Conservation (phyloP, 345 rosid genomes). For the Salix exigua region DNA sequence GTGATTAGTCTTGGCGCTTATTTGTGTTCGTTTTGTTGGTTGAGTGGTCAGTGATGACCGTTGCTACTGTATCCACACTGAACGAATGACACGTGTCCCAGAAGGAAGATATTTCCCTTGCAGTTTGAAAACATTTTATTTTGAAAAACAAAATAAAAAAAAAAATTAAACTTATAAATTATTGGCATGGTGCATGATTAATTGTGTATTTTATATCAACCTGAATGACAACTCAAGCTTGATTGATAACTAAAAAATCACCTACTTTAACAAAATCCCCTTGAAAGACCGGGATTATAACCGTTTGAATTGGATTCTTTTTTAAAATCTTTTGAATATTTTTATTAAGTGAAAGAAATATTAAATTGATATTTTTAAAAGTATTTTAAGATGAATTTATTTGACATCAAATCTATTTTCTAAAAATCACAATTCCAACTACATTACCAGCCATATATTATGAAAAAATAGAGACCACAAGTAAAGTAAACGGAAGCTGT, state of each 20-base stretch:
- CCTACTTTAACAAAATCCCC: background rate
- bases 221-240: background rate
- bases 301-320: too few species aligned
- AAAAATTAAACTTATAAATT: background rate
- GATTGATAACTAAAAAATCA: background rate
- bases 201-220: background rate
- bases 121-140: background rate
- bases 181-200: background rate
- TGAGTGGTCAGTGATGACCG: conserved; percentile 17
- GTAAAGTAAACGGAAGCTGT: background rate
- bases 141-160: background rate
- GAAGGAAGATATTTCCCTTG: background rate
- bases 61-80: conserved; percentile 9
- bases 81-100: background rate
- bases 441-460: too few species aligned
- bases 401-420: too few species aligned
- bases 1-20: conserved; percentile 13
- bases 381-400: too few species aligned
- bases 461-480: background rate
- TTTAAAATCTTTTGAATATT: too few species aligned
- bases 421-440: too few species aligned
- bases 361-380: too few species aligned
- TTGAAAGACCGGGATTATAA: too few species aligned
- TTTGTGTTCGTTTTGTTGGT: background rate
- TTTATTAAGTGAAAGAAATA: too few species aligned